A percentile compares a stretch with the other conserved stretches of the same genome.
phyloP scores from a whole-genome alignment of 768 basidiomycete genomes.

The Tricholoma furcatifolium region DNA sequence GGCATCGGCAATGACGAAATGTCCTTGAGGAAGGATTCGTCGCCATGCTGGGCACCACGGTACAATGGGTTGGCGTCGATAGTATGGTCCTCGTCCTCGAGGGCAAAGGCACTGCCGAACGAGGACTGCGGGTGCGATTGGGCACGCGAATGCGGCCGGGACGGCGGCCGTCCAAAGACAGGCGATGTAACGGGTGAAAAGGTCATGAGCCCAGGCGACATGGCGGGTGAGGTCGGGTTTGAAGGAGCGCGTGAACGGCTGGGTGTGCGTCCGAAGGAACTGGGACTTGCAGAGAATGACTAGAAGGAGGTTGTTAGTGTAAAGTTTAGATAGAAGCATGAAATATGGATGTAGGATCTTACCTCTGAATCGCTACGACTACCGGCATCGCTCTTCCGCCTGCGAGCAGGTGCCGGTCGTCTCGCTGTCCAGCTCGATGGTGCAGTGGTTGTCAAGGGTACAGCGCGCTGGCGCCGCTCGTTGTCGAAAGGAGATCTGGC shows the following conservation, averaged over 20 bases:
- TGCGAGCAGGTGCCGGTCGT: slow-evolving; percentile 62
- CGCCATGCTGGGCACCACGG: slow-evolving; percentile 26
- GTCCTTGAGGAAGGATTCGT: slow-evolving; percentile 30
- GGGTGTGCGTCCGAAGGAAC: slow-evolving; percentile 41
- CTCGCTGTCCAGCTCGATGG: slow-evolving; percentile 74
- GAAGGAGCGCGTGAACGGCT: slow-evolving; percentile 67
- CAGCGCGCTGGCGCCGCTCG: slow-evolving; percentile 66
- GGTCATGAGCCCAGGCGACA: slow-evolving; percentile 23
- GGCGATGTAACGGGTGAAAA: slow-evolving; percentile 40
- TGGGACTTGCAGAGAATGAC: slow-evolving; percentile 41
- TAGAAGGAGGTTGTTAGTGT: slow-evolving; percentile 11
- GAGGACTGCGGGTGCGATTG: slow-evolving; percentile 46
- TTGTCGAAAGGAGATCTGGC: slow-evolving; percentile 68
- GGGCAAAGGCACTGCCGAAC: slow-evolving; percentile 25
- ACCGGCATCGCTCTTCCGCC: slow-evolving; percentile 77
- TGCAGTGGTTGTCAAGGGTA: slow-evolving; percentile 54
- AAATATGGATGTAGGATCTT: slow-evolving; percentile 20
- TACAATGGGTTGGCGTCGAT: slow-evolving; percentile 26
- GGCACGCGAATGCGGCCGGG: slow-evolving; percentile 67
- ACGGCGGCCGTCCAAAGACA: slow-evolving; percentile 34
- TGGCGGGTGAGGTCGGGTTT: slow-evolving; percentile 61
- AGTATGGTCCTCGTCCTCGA: slow-evolving; percentile 37
- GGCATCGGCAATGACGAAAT: slow-evolving; percentile 64
- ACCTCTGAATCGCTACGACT: slow-evolving; percentile 79
- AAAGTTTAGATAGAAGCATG: slow-evolving; percentile 11